These are phyloP conservation scores for Termitomyces sp. DNA, from an alignment of 768 basidiomycete genomes.

Conservation along the genomic window DNA sequence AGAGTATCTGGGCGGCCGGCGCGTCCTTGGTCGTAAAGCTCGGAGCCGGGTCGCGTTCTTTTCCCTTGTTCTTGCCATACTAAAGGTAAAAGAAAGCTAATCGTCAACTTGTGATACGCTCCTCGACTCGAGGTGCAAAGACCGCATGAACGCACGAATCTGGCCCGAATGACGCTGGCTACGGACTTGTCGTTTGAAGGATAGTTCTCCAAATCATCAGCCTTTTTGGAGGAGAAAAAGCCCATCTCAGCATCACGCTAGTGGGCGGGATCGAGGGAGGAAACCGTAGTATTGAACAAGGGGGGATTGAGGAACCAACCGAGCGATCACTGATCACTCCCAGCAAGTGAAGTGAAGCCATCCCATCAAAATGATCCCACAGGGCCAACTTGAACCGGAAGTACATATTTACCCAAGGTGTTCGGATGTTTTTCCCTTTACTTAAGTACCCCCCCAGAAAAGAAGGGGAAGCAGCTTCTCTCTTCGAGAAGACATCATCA, in stretches of 20 bases:
- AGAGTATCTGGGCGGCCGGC: conserved; percentile 32
- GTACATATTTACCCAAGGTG: neutral
- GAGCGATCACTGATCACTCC: neutral
- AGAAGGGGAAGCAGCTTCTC: too few species aligned
- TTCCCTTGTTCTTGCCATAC: conserved; percentile 57
- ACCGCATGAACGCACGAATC: conserved; percentile 43
- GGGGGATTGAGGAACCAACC: neutral
- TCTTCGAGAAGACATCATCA: too few species aligned
- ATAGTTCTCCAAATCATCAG: conserved; percentile 33
- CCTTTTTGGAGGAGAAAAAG: conserved; percentile 46
- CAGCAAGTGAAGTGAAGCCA: too few species aligned
- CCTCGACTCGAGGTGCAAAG: conserved; percentile 7
- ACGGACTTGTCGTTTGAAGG: conserved; percentile 39
- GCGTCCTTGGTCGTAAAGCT: conserved; percentile 25
- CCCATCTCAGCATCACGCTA: conserved; percentile 44
- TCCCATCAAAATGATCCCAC: conserved; percentile 8
- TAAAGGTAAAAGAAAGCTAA: conserved; percentile 19
- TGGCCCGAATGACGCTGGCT: conserved; percentile 53
- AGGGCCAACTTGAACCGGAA: neutral
- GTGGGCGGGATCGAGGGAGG: neutral
- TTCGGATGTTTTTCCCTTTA: neutral
- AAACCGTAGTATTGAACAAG: neutral
- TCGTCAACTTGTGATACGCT: conserved; percentile 10
- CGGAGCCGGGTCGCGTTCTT: conserved; percentile 37
- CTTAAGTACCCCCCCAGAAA: neutral